These are phyloP conservation scores for Vitis hybrid DNA, from an alignment of 177 flowering plant species.

Conservation along the genomic window DNA sequence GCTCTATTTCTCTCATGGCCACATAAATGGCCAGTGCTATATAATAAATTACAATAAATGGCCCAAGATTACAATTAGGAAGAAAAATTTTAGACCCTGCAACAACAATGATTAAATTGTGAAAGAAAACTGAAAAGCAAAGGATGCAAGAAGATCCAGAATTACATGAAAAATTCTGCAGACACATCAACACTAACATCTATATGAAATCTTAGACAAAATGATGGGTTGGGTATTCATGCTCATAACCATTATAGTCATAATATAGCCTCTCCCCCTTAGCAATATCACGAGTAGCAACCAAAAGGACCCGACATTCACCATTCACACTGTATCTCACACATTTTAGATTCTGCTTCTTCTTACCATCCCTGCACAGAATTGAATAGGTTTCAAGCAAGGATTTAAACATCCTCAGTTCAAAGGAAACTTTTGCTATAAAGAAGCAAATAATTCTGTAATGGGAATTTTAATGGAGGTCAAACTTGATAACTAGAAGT, in stretches of 20 bases:
- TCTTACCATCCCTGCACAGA: slow-evolving; percentile 66
- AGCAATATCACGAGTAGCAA: slow-evolving; percentile 73
- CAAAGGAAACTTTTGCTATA: neutral
- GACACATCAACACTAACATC: slow-evolving; percentile 5
- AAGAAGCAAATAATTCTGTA: neutral
- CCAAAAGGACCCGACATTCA: slow-evolving; percentile 63
- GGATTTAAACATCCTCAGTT: neutral
- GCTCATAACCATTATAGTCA: slow-evolving; percentile 79
- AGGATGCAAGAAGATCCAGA: slow-evolving; percentile 17
- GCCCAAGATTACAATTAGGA: slow-evolving; percentile 7
- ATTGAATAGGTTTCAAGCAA: slow-evolving; percentile 13
- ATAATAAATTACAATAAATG: slow-evolving; percentile 9
- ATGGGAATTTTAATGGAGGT: neutral
- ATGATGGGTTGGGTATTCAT: slow-evolving; percentile 76
- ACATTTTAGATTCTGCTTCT: slow-evolving; percentile 76
- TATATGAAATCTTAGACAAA: slow-evolving; percentile 40
- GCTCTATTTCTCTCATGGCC: slow-evolving; percentile 18
- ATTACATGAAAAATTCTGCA: slow-evolving; percentile 7
- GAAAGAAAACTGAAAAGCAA: slow-evolving; percentile 1
- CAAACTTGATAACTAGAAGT: neutral
- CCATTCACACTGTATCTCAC: slow-evolving; percentile 71
- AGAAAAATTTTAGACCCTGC: slow-evolving; percentile 7
- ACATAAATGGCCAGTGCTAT: slow-evolving; percentile 15
- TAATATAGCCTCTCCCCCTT: slow-evolving; percentile 76
- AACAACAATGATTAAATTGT: slow-evolving; percentile 18